Conservation (phyloP, 768 basidiomycete genomes). For the Rhodotorula toruloides region DNA sequence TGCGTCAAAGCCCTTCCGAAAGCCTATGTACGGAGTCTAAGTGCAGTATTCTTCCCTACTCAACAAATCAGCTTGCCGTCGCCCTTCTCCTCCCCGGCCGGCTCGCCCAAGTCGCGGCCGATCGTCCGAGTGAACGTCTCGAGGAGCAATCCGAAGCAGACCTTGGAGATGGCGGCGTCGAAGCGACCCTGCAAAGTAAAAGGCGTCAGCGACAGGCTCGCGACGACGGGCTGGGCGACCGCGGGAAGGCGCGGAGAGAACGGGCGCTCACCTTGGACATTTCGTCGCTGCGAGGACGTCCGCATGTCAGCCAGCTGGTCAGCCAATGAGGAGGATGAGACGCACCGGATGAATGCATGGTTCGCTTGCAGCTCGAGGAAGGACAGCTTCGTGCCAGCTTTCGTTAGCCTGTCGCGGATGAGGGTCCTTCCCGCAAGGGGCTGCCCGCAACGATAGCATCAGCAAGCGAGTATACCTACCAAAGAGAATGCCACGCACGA, state of each 20-base stretch:
- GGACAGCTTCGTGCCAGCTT: constrained; percentile 48
- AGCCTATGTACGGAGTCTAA: too few species aligned
- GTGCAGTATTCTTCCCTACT: too few species aligned
- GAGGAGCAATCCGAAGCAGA: constrained; percentile 58
- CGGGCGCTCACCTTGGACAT: constrained; percentile 17
- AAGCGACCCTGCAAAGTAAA: constrained; percentile 64
- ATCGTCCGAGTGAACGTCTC: constrained; percentile 88
- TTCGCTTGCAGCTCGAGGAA: constrained; percentile 95
- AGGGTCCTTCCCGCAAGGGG: constrained; percentile 78
- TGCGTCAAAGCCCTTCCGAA: too few species aligned
- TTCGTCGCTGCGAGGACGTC: constrained; percentile 16
- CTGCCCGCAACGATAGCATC: neutral
- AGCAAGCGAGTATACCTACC: neutral
- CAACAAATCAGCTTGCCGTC: constrained; percentile 72
- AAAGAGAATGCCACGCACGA: constrained; percentile 13
- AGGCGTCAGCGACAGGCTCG: neutral
- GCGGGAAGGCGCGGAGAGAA: neutral
- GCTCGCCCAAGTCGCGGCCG: constrained; percentile 75
- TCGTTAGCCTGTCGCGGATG: constrained; percentile 66
- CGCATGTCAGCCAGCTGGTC: neutral
- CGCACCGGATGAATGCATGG: constrained; percentile 79
- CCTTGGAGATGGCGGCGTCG: constrained; percentile 82
- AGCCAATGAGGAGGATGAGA: neutral
- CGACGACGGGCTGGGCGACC: too few species aligned
- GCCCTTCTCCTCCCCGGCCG: constrained; percentile 50